Evolutionary conservation across 192 early-diverging fungal species (phyloP).

Genomic region (Paraglomus brasilianum): DNA sequence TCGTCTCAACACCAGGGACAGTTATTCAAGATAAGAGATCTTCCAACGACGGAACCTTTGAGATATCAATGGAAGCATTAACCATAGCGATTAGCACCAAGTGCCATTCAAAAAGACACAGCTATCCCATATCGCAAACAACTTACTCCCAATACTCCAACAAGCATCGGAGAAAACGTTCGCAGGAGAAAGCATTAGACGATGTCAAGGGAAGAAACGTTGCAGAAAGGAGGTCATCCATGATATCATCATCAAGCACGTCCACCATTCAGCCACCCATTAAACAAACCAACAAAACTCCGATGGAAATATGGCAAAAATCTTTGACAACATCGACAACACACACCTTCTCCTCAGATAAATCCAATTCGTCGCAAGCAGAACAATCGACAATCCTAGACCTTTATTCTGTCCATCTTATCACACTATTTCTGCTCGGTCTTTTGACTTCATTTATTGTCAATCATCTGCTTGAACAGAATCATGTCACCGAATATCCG

Average conservation of each 20-base stretch:
- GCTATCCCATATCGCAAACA: no score
- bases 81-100: no score
- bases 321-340: background rate
- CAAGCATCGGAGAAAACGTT: background rate
- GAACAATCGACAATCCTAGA: constrained; percentile 1
- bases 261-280: no score
- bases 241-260: background rate
- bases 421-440: constrained; percentile 62
- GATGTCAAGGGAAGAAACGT: background rate
- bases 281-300: no score
- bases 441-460: constrained; percentile 62
- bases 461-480: constrained; percentile 60
- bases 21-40: no score
- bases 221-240: constrained; percentile 1
- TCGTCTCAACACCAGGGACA: no score
- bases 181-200: background rate
- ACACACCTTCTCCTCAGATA: background rate
- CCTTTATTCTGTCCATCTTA: constrained; percentile 49
- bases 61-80: no score
- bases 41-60: no score
- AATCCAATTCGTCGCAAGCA: background rate
- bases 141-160: no score
- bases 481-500: constrained; percentile 55
- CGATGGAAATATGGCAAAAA: constrained; percentile 10
- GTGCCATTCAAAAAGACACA: no score